phyloP scores from a whole-genome alignment of 495 filamentous ascomycete species.

The Aspergillus baeticus region DNA sequence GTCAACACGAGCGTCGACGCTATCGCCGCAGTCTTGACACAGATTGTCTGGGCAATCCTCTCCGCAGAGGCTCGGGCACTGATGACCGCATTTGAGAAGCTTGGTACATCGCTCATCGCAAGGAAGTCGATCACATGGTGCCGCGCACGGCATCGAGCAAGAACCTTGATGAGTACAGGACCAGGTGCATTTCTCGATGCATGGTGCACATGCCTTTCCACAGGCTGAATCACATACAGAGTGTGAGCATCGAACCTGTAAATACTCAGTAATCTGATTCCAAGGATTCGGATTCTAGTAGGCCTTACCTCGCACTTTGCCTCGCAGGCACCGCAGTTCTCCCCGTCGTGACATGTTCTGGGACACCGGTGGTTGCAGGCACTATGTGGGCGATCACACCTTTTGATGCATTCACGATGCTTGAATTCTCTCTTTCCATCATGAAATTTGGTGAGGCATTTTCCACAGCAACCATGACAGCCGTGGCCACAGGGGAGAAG shows the following conservation, averaged over 20 bases:
- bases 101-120: constrained; percentile 64
- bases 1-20: constrained; percentile 37
- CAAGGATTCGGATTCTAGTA: neutral
- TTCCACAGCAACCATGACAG: neutral
- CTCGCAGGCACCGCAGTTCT: neutral
- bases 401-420: constrained; percentile 51
- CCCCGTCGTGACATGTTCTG: constrained; percentile 31
- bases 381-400: constrained; percentile 50
- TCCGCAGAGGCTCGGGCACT: constrained; percentile 66
- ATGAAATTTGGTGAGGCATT: constrained; percentile 25
- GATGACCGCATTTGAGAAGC: constrained; percentile 61
- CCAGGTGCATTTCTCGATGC: constrained; percentile 57
- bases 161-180: constrained; percentile 53
- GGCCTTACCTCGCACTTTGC: neutral
- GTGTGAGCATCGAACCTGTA: constrained; percentile 58
- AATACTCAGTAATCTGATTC: neutral
- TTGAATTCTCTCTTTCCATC: neutral
- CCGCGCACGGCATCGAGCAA: constrained; percentile 64
- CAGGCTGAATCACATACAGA: constrained; percentile 59
- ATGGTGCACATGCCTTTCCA: constrained; percentile 64
- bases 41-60: constrained; percentile 57
- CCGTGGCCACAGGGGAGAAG: neutral
- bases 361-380: constrained; percentile 53
- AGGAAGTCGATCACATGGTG: constrained; percentile 62
- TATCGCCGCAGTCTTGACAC: constrained; percentile 57